Percentiles rank a stretch among this genome's conserved stretches.
Conservation (phyloP, 1,284 basidiomycete genomes). For the Anthracocystis walkeri region DNA sequence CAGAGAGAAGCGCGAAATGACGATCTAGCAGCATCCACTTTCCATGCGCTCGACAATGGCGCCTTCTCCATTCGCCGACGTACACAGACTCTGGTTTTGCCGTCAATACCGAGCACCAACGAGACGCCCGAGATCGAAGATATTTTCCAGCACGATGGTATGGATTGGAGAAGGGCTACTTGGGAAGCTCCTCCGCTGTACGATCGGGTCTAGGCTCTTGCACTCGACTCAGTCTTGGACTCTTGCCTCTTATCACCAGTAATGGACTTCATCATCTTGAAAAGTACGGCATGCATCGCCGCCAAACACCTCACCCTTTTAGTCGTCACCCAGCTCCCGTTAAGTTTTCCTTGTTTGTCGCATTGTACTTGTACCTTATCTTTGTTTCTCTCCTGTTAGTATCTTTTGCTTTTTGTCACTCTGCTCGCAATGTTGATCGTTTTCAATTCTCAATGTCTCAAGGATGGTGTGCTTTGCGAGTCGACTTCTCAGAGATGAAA, state of each 20-base stretch:
- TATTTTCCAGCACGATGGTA: slow-evolving; percentile 48
- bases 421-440: slow-evolving; percentile 1
- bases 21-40: slow-evolving; percentile 23
- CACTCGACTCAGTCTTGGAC: not conserved
- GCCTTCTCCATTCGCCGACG: slow-evolving; percentile 36
- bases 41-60: slow-evolving; percentile 25
- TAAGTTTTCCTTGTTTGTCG: not conserved
- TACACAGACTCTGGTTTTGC: slow-evolving; percentile 23
- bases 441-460: no score
- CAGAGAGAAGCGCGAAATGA: slow-evolving; percentile 28
- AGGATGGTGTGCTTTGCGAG: no score
- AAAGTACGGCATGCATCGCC: not conserved
- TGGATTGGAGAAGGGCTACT: slow-evolving; percentile 49
- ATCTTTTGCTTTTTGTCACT: not conserved
- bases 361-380: slow-evolving; percentile 7
- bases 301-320: not conserved
- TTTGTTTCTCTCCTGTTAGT: not conserved
- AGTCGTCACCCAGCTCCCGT: not conserved
- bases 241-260: not conserved
- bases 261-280: not conserved
- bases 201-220: slow-evolving; percentile 5
- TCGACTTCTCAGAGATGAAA: no score
- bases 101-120: slow-evolving; percentile 23
- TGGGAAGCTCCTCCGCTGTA: slow-evolving; percentile 54
- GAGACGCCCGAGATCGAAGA: slow-evolving; percentile 45